A percentile compares a stretch with the other conserved stretches of the same genome.
These are phyloP conservation scores for Apophysomyces trapeziformis DNA, from an alignment of 371 early-diverging fungal species.

Conservation along the genomic window DNA sequence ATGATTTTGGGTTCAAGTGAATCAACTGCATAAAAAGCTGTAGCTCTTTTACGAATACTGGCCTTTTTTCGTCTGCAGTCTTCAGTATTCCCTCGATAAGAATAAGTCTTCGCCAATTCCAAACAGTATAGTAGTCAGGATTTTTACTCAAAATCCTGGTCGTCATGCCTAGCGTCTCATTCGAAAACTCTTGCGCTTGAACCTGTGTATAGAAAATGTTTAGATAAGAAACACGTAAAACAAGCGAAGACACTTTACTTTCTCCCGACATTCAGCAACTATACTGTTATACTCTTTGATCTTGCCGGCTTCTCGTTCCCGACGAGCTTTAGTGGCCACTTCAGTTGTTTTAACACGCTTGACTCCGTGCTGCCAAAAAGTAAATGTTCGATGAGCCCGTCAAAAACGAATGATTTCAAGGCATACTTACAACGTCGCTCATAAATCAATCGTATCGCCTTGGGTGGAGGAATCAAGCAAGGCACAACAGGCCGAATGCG, in stretches of 20 bases:
- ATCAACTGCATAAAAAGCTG: conserved; percentile 68
- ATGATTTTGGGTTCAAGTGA: conserved; percentile 81
- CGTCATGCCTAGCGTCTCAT: conserved; percentile 68
- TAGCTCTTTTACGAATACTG: conserved; percentile 61
- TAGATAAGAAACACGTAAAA: not conserved
- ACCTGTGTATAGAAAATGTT: conserved; percentile 19
- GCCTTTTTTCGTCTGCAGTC: conserved; percentile 35
- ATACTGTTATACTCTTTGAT: conserved; percentile 55
- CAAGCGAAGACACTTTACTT: conserved; percentile 19
- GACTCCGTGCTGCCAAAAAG: conserved; percentile 48
- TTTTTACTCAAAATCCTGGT: conserved; percentile 75
- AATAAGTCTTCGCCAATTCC: conserved; percentile 86
- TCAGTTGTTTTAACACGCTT: conserved; percentile 51
- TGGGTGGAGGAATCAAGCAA: not conserved
- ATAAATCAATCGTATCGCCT: conserved; percentile 1
- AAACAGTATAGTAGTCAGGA: conserved; percentile 90
- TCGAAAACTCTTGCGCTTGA: conserved; percentile 36
- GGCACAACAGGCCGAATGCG: not conserved
- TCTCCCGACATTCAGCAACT: conserved; percentile 38
- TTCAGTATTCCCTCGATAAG: conserved; percentile 50
- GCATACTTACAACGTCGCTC: conserved; percentile 33
- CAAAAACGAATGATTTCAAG: not conserved
- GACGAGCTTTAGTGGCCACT: conserved; percentile 37
- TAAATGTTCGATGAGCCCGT: not conserved
- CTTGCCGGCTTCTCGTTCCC: conserved; percentile 49